phyloP scores from a whole-genome alignment of 306 rosid species.

The Vigna angularis region DNA sequence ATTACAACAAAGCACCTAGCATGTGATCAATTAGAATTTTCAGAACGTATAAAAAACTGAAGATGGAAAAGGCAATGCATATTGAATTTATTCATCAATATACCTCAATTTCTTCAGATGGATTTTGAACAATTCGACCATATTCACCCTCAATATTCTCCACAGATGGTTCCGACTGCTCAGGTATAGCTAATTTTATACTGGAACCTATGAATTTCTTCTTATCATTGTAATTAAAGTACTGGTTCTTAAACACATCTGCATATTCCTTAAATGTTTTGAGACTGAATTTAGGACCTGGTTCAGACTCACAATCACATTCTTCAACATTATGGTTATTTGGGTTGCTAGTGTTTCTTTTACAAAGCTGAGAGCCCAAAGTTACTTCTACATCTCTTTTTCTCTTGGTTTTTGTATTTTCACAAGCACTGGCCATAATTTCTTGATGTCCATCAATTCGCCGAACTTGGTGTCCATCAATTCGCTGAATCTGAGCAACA shows the following conservation, averaged over 20 bases:
- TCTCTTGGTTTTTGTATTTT: slow-evolving; percentile 49
- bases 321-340: slow-evolving; percentile 46
- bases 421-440: slow-evolving; percentile 30
- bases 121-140: slow-evolving; percentile 71
- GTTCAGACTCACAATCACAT: slow-evolving; percentile 45
- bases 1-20: slow-evolving; percentile 68
- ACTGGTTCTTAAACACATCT: slow-evolving; percentile 74
- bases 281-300: slow-evolving; percentile 68
- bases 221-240: slow-evolving; percentile 57
- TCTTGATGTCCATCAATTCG: slow-evolving; percentile 35
- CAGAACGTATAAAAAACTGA: slow-evolving; percentile 40
- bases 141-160: slow-evolving; percentile 86
- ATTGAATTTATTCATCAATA: slow-evolving; percentile 18
- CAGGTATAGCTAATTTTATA: slow-evolving; percentile 34
- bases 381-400: slow-evolving; percentile 54
- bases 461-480: slow-evolving; percentile 66
- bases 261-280: slow-evolving; percentile 71
- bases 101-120: slow-evolving; percentile 92
- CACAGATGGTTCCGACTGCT: slow-evolving; percentile 67
- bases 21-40: slow-evolving; percentile 41
- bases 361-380: slow-evolving; percentile 48
- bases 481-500: slow-evolving; percentile 65
- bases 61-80: slow-evolving; percentile 41
- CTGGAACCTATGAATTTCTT: slow-evolving; percentile 47
- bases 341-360: slow-evolving; percentile 35